Percentiles rank a stretch among this genome's conserved stretches.
phyloP scores from a whole-genome alignment of 257 asterid genomes.

The Ophiorrhiza pumila region DNA sequence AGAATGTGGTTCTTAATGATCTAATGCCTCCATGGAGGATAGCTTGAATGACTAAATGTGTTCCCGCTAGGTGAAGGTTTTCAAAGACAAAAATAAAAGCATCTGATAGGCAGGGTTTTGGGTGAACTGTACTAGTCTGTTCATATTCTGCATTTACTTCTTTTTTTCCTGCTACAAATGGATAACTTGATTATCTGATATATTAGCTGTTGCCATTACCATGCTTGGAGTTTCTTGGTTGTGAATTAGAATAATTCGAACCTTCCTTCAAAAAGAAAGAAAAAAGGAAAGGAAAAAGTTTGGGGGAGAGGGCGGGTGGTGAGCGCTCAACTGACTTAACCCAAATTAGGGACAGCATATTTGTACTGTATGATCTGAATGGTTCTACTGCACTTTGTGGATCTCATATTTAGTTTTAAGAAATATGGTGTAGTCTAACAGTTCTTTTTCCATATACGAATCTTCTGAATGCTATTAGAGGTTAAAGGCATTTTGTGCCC shows the following conservation, averaged over 20 bases:
- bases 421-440: not conserved
- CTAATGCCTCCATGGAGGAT: not conserved
- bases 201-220: not conserved
- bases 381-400: not conserved
- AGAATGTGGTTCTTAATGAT: not conserved
- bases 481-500: slow-evolving; percentile 5
- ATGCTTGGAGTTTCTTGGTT: not conserved
- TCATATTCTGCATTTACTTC: not conserved
- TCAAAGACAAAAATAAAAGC: not conserved
- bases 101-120: not conserved
- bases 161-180: not conserved
- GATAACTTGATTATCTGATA: not conserved
- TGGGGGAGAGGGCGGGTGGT: no score
- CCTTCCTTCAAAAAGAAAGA: not conserved
- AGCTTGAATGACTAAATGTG: not conserved
- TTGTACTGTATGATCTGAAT: not conserved
- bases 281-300: not conserved
- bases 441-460: not conserved
- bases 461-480: not conserved
- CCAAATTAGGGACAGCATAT: slow-evolving; percentile 2
- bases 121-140: not conserved
- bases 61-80: not conserved
- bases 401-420: not conserved
- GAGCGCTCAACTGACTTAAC: not conserved
- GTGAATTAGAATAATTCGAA: not conserved